These are phyloP conservation scores for Leucosporidium creatinivorum DNA, from an alignment of 768 basidiomycete genomes.

Conservation along the genomic window DNA sequence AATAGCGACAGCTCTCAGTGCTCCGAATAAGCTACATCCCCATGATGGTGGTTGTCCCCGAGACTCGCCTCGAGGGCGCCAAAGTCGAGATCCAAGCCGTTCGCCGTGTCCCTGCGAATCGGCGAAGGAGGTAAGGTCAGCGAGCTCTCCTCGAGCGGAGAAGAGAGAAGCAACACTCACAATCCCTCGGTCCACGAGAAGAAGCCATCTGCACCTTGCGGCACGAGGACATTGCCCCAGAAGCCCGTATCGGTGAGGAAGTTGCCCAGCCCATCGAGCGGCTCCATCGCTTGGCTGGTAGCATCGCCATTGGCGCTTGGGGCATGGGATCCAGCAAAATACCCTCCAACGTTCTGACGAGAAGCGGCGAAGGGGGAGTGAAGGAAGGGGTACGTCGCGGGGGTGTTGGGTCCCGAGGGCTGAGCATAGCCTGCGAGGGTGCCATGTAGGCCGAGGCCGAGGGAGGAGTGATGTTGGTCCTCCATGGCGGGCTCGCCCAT, in stretches of 20 bases:
- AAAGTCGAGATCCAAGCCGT: no score
- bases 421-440: background rate
- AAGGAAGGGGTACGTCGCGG: background rate
- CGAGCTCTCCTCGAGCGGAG: no score
- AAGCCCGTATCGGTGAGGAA: conserved; percentile 23
- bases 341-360: conserved; percentile 1
- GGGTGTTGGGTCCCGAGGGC: background rate
- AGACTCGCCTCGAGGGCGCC: no score
- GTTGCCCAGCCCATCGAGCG: conserved; percentile 11
- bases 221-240: conserved; percentile 15
- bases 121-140: no score
- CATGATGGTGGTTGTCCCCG: no score
- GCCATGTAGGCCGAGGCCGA: background rate
- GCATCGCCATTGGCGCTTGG: conserved; percentile 1
- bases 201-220: conserved; percentile 19
- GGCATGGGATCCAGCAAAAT: conserved; percentile 7
- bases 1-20: no score
- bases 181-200: conserved; percentile 10
- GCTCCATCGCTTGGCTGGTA: background rate
- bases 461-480: background rate
- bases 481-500: background rate
- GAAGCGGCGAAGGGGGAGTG: conserved; percentile 4
- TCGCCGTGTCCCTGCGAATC: no score
- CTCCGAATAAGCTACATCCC: no score
- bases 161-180: no score